Evolutionary conservation across 2,329 filamentous ascomycete species (phyloP), one percentile per base, ranked within the genome.

Genomic region (Verticillium tricorpus): DNA sequence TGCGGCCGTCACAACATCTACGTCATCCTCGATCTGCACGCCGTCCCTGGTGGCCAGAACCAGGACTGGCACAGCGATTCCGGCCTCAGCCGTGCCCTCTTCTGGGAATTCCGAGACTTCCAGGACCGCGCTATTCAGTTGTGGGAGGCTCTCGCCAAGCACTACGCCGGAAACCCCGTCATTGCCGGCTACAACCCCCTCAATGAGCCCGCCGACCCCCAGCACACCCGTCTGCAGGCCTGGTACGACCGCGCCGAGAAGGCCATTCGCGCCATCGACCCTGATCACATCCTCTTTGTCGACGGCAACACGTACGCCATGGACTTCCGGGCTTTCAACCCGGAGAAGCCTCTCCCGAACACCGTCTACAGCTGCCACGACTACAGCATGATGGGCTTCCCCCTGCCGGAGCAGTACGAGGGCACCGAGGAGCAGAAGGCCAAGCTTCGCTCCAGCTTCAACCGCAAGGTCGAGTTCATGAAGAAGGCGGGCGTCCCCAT

Each of bases 251-350:
- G 76, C 2, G 69, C 75, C 1, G 78, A 80, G 60, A 69, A 69
- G 19, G 72, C 70, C 0, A 74, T 81, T 37, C 74, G 78, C 3
- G 69, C 70, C 5, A 71, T 78, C 4, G 78, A 81, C 57, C 74
- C 79, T 0, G 70, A 82, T 22, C 81, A 84, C 60, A 82, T 84
- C 62, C 73, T 82, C 28, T 82, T 77, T 63, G 69, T 82, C 11
- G 81, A 83, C 58, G 80, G 80, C 8, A 84, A 84, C 70, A 84
- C 82, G 0, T 85, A 82, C 61, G 76, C 81, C 19, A 82, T 82
- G 72, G 80, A 85, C 66, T 81, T 79, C 67, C 73, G 73, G 14
- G 73, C 69, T 7, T 81, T 80, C 61, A 1, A 39, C 17, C 75
- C 77, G 0, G 69, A 74, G 5, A 68, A 76, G 4, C 70, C 76